A percentile compares a stretch with the other conserved stretches of the same genome.
These are phyloP conservation scores for Candida koratica DNA, from an alignment of 805 yeast genomes.

Conservation along the genomic window DNA sequence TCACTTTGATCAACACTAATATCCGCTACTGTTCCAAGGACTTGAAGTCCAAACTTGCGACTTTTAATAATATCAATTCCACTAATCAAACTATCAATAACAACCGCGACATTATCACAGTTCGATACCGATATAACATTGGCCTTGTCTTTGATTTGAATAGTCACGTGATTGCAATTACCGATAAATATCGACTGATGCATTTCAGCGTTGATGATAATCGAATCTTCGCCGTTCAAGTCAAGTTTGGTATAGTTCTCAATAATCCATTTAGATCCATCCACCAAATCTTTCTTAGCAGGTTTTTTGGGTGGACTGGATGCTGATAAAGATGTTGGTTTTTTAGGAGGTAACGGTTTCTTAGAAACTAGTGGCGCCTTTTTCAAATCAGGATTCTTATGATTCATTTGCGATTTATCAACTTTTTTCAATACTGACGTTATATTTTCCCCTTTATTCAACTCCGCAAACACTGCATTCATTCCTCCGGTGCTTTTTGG, in stretches of 20 bases:
- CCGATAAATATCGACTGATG: slow-evolving; percentile 89
- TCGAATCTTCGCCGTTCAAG: slow-evolving; percentile 47
- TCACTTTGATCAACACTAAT: slow-evolving; percentile 86
- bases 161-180: slow-evolving; percentile 65
- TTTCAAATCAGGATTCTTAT: slow-evolving; percentile 82
- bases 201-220: slow-evolving; percentile 72
- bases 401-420: slow-evolving; percentile 90
- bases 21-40: slow-evolving; percentile 76
- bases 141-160: slow-evolving; percentile 87
- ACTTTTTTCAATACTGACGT: slow-evolving; percentile 88
- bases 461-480: slow-evolving; percentile 86
- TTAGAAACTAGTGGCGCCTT: slow-evolving; percentile 45
- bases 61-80: slow-evolving; percentile 87
- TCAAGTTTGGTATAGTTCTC: slow-evolving; percentile 65
- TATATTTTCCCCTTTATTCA: slow-evolving; percentile 79
- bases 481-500: slow-evolving; percentile 47
- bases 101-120: slow-evolving; percentile 67
- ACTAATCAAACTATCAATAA: slow-evolving; percentile 79
- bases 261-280: slow-evolving; percentile 80
- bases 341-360: slow-evolving; percentile 79
- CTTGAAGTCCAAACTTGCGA: slow-evolving; percentile 76
- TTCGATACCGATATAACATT: slow-evolving; percentile 81
- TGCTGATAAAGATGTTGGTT: slow-evolving; percentile 59
- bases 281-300: slow-evolving; percentile 64
- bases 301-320: slow-evolving; percentile 28